phyloP scores from a whole-genome alignment of 345 rosid genomes.

The Brassica cretica region DNA sequence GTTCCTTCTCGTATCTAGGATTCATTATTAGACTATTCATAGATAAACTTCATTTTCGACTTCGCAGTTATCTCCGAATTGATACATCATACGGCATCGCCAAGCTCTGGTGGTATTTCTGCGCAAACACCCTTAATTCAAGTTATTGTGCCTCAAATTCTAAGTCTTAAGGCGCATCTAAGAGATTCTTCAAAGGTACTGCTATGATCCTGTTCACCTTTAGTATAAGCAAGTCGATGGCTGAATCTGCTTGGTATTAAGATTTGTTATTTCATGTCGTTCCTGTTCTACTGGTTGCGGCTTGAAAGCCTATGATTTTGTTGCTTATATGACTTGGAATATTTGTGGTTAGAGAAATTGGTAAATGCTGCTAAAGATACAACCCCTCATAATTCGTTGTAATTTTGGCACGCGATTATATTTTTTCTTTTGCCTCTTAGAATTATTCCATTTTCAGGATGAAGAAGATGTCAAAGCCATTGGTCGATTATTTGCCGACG shows the following conservation, averaged over 20 bases:
- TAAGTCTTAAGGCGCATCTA: constrained; percentile 78
- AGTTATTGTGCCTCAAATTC: constrained; percentile 87
- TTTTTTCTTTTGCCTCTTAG: constrained; percentile 21
- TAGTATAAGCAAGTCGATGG: constrained; percentile 15
- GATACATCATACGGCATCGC: constrained; percentile 82
- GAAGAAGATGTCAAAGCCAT: constrained; percentile 99
- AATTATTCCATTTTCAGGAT: constrained; percentile 57
- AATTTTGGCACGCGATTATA: constrained; percentile 19
- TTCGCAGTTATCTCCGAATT: constrained; percentile 87
- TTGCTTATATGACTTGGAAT: not conserved
- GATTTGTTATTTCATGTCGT: not conserved
- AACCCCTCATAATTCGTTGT: constrained; percentile 13
- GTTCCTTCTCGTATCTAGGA: constrained; percentile 7
- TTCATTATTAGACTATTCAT: constrained; percentile 12
- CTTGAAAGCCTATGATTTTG: constrained; percentile 19
- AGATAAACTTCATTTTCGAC: constrained; percentile 16
- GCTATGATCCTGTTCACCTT: constrained; percentile 13
- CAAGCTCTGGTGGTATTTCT: constrained; percentile 73
- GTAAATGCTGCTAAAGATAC: constrained; percentile 18
- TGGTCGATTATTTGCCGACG: constrained; percentile 93
- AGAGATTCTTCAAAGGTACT: constrained; percentile 87
- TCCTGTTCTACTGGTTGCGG: constrained; percentile 28
- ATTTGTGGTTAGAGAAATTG: constrained; percentile 12
- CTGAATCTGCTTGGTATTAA: constrained; percentile 17
- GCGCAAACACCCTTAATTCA: constrained; percentile 89